Base-by-base conservation (phyloP, 345 rosid species). In the Euphorbia pulcherrima region DNA sequence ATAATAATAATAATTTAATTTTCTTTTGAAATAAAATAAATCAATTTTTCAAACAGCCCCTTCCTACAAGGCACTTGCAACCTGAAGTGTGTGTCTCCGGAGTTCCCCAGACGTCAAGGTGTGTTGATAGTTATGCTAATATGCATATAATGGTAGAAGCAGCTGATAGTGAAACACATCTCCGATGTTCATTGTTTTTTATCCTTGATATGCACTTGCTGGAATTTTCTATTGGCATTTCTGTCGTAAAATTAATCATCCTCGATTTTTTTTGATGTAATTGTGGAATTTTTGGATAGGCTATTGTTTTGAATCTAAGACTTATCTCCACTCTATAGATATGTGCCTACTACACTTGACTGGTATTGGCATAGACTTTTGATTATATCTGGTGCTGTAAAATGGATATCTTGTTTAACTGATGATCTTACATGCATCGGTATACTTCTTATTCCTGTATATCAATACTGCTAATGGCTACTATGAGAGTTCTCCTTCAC, bases 361-460 rank as follows among this genome's bases (percentile, higher is more conserved):
- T 44, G 50, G 50, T 44, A 44, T 7, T 44, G n/a, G n/a, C 50
- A 44, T 44, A 12, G 18, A 14, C 50, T 44, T 16, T 4, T 44
- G 50, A n/a, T 37, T 56, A 40, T 24, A 4, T 13, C 53, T 39
- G 23, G 17, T 26, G 61, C 53, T 10, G 51, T 27, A 18, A 61
- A 52, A 20, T 16, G 37, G 60, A 51, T 30, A 21, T 52, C 53
- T 44, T 62, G 33, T 50, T 4, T 51, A 7, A n/a, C 17, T 74
- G 97, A 88, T 18, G 97, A 92, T 86, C 96, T 97, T 70, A 91
- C 99, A 23, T 89, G 96, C 81, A 81, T 94, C 71, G 99, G 99
- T 91, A 80, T 17, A 33, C n/a, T n/a, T n/a, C n/a, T 20, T 12
- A 21, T 20, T 8, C 33, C 30, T 27, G 18, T 44, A 39, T 46